Evolutionary conservation across 2,329 filamentous ascomycete species (phyloP).

Genomic region (Fusarium tjaetaba): DNA sequence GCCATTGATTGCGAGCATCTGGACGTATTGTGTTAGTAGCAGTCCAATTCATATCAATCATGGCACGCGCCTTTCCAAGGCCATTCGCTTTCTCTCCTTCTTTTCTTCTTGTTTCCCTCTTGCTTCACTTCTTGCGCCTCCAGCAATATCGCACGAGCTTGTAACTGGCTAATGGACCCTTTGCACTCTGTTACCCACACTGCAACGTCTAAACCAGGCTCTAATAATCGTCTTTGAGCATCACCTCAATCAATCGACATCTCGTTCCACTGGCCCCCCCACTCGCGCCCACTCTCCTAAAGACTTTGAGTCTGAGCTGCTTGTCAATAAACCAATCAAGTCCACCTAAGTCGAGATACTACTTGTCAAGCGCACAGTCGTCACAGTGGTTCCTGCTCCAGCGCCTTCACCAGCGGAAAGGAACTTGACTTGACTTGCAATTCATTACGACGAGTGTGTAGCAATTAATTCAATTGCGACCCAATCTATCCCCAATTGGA

Average conservation of each 20-base stretch:
- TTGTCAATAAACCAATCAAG: conserved; percentile 28
- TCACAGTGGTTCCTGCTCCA: conserved; percentile 19
- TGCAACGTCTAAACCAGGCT: conserved; percentile 13
- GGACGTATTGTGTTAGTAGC: neutral
- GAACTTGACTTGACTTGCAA: conserved; percentile 11
- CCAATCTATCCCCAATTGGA: conserved; percentile 36
- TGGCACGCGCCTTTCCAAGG: conserved; percentile 18
- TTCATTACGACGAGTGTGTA: neutral
- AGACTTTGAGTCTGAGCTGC: conserved; percentile 15
- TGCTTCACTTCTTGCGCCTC: conserved; percentile 2
- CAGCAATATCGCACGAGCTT: conserved; percentile 20
- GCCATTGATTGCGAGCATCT: conserved; percentile 14
- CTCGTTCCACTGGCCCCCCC: conserved; percentile 43
- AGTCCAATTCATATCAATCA: conserved; percentile 32
- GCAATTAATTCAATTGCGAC: conserved; percentile 26
- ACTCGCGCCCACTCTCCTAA: conserved; percentile 25
- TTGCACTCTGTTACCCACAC: conserved; percentile 17
- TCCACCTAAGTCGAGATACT: neutral
- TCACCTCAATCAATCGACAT: conserved; percentile 37
- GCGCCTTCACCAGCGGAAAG: conserved; percentile 1
- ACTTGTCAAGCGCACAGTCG: conserved; percentile 22
- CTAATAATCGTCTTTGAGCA: conserved; percentile 29
- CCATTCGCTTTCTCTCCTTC: neutral
- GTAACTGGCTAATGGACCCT: conserved; percentile 24
- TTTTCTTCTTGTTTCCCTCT: neutral